Conservation (phyloP, 1,284 basidiomycete species). For the Anthracocystis setariae region DNA sequence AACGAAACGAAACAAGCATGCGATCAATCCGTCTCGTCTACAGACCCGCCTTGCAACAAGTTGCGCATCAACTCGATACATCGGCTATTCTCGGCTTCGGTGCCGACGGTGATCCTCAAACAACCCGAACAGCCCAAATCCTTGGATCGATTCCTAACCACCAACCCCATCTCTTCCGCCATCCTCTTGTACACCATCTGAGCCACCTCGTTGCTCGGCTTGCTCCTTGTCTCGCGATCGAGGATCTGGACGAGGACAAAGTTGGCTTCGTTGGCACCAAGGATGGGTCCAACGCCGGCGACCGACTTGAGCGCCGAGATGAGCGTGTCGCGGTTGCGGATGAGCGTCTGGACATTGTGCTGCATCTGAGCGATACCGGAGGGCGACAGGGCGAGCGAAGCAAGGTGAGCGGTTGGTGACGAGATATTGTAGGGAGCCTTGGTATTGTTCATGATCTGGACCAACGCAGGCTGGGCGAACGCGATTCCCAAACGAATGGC, state of each 20-base stretch:
- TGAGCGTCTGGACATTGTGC: constrained; percentile 75
- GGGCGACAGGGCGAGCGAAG: constrained; percentile 79
- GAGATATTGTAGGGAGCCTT: constrained; percentile 99
- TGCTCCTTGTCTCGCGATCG: constrained; percentile 67
- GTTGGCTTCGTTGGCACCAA: constrained; percentile 90
- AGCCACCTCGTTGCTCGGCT: constrained; percentile 78
- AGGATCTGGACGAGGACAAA: constrained; percentile 87
- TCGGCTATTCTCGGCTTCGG: constrained; percentile 74
- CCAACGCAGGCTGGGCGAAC: constrained; percentile 85
- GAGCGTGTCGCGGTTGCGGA: constrained; percentile 74
- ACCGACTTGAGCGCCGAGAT: constrained; percentile 71
- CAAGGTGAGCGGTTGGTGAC: constrained; percentile 85
- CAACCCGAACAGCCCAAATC: constrained; percentile 90
- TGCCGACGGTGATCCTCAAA: constrained; percentile 89
- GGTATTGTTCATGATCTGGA: constrained; percentile 92
- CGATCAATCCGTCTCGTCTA: not conserved
- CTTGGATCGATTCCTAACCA: constrained; percentile 87
- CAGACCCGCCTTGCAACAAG: constrained; percentile 37
- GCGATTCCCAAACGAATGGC: constrained; percentile 92
- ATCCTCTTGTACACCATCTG: constrained; percentile 81
- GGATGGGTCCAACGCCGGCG: constrained; percentile 74
- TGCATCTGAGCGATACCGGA: constrained; percentile 76
- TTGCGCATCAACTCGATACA: constrained; percentile 57
- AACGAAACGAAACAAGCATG: not conserved
- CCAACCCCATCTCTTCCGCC: constrained; percentile 84